Percentiles rank a stretch among this genome's conserved stretches.
Evolutionary conservation across 352 stramenopile species (phyloP).

Genomic region (Pythium utonaiense): DNA sequence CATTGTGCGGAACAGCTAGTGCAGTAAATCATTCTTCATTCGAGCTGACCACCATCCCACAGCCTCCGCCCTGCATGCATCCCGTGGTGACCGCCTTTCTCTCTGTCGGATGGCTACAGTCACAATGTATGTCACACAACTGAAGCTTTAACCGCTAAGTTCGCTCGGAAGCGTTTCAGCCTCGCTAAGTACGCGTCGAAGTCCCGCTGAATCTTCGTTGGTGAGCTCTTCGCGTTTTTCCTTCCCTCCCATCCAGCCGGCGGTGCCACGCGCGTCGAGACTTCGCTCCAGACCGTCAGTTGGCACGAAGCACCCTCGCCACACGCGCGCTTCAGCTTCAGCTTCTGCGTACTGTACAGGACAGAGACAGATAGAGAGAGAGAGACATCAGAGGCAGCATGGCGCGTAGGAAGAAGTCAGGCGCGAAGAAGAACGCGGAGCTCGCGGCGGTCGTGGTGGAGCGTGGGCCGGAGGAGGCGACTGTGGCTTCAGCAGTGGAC

Average conservation of each 20-base stretch:
- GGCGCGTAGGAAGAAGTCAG: background rate
- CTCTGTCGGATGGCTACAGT: background rate
- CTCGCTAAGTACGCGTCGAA: background rate
- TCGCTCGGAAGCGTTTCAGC: background rate
- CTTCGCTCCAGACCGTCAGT: background rate
- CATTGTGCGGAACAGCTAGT: too few species aligned
- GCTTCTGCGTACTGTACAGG: background rate
- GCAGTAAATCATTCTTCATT: too few species aligned
- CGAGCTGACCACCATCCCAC: too few species aligned
- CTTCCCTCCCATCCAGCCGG: background rate
- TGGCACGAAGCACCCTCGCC: background rate
- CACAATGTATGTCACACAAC: background rate
- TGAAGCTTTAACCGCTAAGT: background rate
- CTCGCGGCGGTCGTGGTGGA: background rate
- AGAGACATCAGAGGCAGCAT: background rate
- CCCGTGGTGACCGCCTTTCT: too few species aligned
- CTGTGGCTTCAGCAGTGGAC: too few species aligned
- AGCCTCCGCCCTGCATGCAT: too few species aligned
- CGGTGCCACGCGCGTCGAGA: background rate
- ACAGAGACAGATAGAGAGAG: background rate
- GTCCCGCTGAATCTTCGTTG: background rate
- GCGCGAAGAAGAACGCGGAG: background rate
- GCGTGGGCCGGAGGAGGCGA: background rate
- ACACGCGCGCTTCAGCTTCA: background rate
- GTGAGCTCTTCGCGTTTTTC: background rate